These are phyloP conservation scores for Colletotrichum chrysophilum DNA, from an alignment of 2,329 filamentous ascomycete genomes.

Conservation along the genomic window DNA sequence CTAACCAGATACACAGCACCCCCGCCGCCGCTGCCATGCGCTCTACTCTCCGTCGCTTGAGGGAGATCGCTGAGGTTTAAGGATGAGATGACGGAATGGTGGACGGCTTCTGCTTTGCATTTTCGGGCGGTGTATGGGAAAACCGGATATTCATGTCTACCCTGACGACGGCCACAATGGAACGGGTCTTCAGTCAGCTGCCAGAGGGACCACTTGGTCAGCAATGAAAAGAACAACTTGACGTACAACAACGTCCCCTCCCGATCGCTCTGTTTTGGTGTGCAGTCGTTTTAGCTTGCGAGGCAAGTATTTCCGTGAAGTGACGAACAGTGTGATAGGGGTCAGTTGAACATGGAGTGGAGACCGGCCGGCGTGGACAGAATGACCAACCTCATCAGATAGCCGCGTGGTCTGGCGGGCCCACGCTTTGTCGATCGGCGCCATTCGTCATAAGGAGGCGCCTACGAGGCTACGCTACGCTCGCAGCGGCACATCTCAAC, in stretches of 20 bases:
- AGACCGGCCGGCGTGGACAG: not conserved
- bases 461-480: not conserved
- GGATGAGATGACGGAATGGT: constrained; percentile 32
- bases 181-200: constrained; percentile 39
- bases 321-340: not conserved
- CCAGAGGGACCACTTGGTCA: constrained; percentile 46
- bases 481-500: not conserved
- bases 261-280: constrained; percentile 11
- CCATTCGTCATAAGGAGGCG: not conserved
- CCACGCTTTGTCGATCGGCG: not conserved
- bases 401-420: not conserved
- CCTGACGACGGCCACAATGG: constrained; percentile 38
- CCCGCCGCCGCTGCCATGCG: constrained; percentile 92
- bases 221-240: constrained; percentile 42
- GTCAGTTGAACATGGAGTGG: not conserved
- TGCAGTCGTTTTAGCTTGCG: not conserved
- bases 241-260: constrained; percentile 22
- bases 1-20: constrained; percentile 64
- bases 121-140: constrained; percentile 52
- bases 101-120: constrained; percentile 46
- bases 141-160: constrained; percentile 48
- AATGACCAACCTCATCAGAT: not conserved
- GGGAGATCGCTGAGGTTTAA: constrained; percentile 97
- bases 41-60: constrained; percentile 95
- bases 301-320: not conserved